These are phyloP conservation scores for Cicer yamashitae DNA, from an alignment of 306 rosid genomes.

Conservation along the genomic window DNA sequence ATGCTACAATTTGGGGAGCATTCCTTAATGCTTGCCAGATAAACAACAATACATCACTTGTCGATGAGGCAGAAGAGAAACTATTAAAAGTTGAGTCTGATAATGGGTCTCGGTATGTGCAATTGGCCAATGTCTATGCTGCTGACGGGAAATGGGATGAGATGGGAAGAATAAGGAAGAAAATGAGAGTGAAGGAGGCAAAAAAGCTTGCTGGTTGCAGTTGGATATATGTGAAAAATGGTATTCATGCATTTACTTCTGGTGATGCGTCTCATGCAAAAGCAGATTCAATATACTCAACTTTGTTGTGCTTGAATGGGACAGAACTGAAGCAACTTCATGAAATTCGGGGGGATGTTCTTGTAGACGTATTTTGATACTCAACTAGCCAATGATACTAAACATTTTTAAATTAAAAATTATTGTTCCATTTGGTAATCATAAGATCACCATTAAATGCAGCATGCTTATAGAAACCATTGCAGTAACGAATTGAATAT, in stretches of 20 bases:
- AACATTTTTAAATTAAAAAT: constrained; percentile 9
- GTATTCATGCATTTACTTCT: constrained; percentile 70
- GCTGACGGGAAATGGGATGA: constrained; percentile 79
- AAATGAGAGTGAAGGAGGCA: constrained; percentile 74
- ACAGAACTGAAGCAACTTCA: constrained; percentile 51
- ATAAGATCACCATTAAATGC: constrained; percentile 27
- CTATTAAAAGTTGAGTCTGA: constrained; percentile 55
- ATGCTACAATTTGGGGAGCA: constrained; percentile 70
- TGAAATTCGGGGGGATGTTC: constrained; percentile 37
- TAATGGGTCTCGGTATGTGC: constrained; percentile 71
- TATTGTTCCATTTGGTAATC: constrained; percentile 31
- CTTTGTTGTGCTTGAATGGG: constrained; percentile 56
- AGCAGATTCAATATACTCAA: constrained; percentile 61
- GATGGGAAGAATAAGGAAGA: constrained; percentile 81
- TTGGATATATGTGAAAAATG: constrained; percentile 73
- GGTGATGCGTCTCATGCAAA: constrained; percentile 61
- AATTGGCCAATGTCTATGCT: constrained; percentile 79
- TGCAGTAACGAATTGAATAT: constrained; percentile 14
- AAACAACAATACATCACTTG: constrained; percentile 60
- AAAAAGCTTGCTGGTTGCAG: constrained; percentile 79
- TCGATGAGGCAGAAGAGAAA: constrained; percentile 60
- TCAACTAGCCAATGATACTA: constrained; percentile 36
- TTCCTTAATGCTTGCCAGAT: constrained; percentile 73
- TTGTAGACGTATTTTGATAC: constrained; percentile 38
- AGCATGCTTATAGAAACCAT: constrained; percentile 35